Percentiles rank a stretch among this genome's conserved stretches.
Conservation (phyloP, 2,329 filamentous ascomycete species). For the Xylariaceae sp. region DNA sequence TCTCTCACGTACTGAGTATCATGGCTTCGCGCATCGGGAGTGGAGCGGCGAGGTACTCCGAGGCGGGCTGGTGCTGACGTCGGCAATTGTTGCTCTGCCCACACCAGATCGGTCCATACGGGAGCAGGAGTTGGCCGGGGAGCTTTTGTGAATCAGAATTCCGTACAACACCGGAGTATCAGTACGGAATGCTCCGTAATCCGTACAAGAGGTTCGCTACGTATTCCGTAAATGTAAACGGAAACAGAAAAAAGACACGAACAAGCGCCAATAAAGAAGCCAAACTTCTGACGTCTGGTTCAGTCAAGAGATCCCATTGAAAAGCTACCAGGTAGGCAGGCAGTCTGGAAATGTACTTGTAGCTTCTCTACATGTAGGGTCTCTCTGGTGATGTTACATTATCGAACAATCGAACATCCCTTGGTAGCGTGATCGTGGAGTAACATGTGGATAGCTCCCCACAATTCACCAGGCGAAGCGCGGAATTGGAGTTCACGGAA, state of each 20-base stretch:
- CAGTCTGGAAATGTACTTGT: not conserved
- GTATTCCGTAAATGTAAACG: not conserved
- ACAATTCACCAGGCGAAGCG: not conserved
- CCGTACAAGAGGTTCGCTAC: not conserved
- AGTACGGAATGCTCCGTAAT: not conserved
- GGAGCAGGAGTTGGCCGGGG: not conserved
- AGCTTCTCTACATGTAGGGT: not conserved
- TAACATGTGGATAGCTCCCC: not conserved
- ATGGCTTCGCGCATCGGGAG: no score
- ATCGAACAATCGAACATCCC: no score
- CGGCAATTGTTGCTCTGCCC: not conserved
- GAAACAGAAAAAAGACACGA: not conserved
- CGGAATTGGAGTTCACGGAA: not conserved
- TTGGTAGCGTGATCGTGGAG: no score
- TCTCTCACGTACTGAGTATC: not conserved
- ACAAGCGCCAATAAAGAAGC: not conserved
- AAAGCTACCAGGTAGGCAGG: not conserved
- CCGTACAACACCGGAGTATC: not conserved
- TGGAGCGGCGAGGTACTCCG: no score
- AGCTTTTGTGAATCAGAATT: not conserved
- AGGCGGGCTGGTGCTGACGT: not conserved
- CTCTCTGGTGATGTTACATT: no score
- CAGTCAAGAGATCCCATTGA: not conserved
- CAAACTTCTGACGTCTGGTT: not conserved
- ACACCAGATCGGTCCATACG: not conserved